phyloP scores from a whole-genome alignment of 257 asterid species.

The Fraxinus americana region DNA sequence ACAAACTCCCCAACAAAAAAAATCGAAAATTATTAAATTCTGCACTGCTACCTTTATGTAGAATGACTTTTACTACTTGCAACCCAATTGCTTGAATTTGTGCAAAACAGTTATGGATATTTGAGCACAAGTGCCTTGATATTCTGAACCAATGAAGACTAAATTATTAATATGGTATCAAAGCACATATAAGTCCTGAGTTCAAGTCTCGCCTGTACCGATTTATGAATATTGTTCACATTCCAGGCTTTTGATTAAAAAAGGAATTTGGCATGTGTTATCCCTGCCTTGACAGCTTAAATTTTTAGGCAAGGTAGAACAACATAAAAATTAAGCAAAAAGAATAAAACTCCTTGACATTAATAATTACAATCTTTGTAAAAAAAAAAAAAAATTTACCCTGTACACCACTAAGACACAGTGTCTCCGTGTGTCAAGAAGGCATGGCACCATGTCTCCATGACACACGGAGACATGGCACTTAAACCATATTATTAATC shows the following conservation, averaged over 20 bases:
- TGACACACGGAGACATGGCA: too few species aligned
- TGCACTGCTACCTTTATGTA: slow-evolving; percentile 60
- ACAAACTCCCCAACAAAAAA: slow-evolving; percentile 87
- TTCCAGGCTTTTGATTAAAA: not conserved
- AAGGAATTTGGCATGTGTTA: not conserved
- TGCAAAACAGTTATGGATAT: slow-evolving; percentile 25
- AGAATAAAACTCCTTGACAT: too few species aligned
- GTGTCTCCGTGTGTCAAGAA: too few species aligned
- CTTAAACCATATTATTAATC: too few species aligned
- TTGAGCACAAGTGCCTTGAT: slow-evolving; percentile 16
- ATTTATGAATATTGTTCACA: slow-evolving; percentile 1
- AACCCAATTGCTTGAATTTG: slow-evolving; percentile 86
- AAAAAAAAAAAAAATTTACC: too few species aligned
- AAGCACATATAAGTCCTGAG: not conserved
- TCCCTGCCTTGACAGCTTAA: not conserved
- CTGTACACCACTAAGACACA: too few species aligned
- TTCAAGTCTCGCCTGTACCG: not conserved
- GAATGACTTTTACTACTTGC: slow-evolving; percentile 75
- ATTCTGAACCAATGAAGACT: not conserved
- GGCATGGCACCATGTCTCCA: too few species aligned
- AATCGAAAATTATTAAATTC: slow-evolving; percentile 47
- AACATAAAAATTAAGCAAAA: slow-evolving; percentile 15
- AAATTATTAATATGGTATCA: not conserved
- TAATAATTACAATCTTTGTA: too few species aligned
- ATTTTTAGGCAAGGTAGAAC: not conserved